Evolutionary conservation across 805 yeast species (phyloP).

Genomic region (Wickerhamomyces pijperi): DNA sequence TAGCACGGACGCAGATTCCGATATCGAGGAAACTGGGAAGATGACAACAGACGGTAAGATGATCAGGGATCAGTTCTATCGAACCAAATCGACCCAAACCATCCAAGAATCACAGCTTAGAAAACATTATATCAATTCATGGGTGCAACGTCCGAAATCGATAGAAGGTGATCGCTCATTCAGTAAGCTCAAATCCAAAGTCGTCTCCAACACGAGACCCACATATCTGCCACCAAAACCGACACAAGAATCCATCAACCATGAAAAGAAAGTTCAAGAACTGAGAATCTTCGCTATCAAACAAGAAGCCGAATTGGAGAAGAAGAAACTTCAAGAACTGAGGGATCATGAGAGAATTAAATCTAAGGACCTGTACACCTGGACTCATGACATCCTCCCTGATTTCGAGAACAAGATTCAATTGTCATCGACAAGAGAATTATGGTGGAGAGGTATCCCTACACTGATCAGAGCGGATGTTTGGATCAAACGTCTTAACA

Average conservation of each 20-base stretch:
- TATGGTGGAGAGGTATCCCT: constrained; percentile 56
- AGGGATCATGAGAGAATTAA: constrained; percentile 23
- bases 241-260: constrained; percentile 38
- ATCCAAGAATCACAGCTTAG: constrained; percentile 22
- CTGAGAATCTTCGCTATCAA: constrained; percentile 30
- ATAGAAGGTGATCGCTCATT: constrained; percentile 8
- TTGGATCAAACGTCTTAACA: constrained; percentile 40
- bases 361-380: constrained; percentile 26
- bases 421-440: constrained; percentile 32
- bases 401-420: constrained; percentile 24
- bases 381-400: constrained; percentile 30
- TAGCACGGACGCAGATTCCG: constrained; percentile 2
- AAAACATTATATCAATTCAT: constrained; percentile 6
- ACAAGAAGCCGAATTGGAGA: constrained; percentile 25
- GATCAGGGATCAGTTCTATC: constrained; percentile 13
- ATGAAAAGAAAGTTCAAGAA: constrained; percentile 39
- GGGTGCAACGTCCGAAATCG: constrained; percentile 21
- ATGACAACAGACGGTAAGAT: constrained; percentile 11
- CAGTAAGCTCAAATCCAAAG: constrained; percentile 10
- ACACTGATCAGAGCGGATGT: constrained; percentile 29
- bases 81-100: constrained; percentile 21
- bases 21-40: constrained; percentile 3
- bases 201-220: constrained; percentile 46
- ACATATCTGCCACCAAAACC: constrained; percentile 57
- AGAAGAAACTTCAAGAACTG: constrained; percentile 21